Evolutionary conservation across 805 yeast species (phyloP), one percentile per base, ranked within the genome.

Genomic region (Ogataea siamensis): DNA sequence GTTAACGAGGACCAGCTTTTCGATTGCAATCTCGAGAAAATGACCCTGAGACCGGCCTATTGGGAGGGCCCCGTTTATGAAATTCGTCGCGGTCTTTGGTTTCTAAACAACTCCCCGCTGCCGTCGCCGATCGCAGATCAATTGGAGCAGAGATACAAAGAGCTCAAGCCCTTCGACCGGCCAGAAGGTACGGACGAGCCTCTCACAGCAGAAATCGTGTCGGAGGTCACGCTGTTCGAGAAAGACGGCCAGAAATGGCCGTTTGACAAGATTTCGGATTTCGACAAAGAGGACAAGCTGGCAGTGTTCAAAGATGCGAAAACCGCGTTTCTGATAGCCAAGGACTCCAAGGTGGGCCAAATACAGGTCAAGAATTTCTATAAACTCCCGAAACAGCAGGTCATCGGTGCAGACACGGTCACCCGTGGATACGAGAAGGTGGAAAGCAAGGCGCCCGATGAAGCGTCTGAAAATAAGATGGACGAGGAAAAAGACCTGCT

Each of bases 41-140:
- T 78, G 60, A 70, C 69, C 33, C 58, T 89, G 51, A 47, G 62
- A 3, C 94, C 98, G 0, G 73, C 80, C 0, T 91, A 80, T 57
- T 91, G 97, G 97, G 79, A 77, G 6, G 97, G 97, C 1, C 93
- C 96, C 0, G 63, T 67, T 0, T 91, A 80, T 55, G 88, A 85
- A 43, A 83, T 91, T 1, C 68, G 96, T 31, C 65, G 97, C 38
- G 96, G 96, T 1, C 58, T 78, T 1, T 91, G 98, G 98, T 87
- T 87, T 56, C 55, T 72, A 7, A 74, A 74, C 34, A 76, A 77
- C 1, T 52, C 53, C 5, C 94, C 94, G 0, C 60, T 87, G 18
- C 53, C 68, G 7, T 64, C 66, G 1, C 59, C 63, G 1, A 41
- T 80, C 5, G 67, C 93, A 0, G 62, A 66, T 1, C 77, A 73